These are phyloP conservation scores for Mollisiaceae sp. DNA, from an alignment of 2,329 filamentous ascomycete genomes.

Conservation along the genomic window DNA sequence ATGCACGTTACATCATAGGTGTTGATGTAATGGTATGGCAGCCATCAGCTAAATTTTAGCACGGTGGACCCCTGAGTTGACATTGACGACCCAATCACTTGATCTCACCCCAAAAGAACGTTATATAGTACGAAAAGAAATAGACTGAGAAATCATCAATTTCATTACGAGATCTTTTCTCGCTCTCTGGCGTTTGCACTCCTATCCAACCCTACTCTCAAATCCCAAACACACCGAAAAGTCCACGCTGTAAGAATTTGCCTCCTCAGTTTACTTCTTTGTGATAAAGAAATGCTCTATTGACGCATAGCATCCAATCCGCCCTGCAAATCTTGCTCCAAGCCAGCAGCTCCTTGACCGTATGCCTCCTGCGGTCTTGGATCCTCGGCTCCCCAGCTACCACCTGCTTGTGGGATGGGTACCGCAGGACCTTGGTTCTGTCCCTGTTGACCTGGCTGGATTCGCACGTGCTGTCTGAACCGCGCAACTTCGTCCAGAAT, in stretches of 20 bases:
- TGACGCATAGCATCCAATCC: slow-evolving; percentile 40
- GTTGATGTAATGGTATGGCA: slow-evolving; percentile 12
- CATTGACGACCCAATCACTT: not conserved
- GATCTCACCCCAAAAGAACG: not conserved
- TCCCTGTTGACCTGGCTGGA: slow-evolving; percentile 42
- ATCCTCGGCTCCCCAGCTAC: slow-evolving; percentile 42
- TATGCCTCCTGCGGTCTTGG: slow-evolving; percentile 44
- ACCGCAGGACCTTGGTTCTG: slow-evolving; percentile 37
- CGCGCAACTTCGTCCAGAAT: slow-evolving; percentile 92
- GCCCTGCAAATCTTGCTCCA: slow-evolving; percentile 45
- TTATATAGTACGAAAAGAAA: not conserved
- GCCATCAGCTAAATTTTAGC: not conserved
- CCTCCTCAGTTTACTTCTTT: not conserved
- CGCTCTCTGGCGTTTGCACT: slow-evolving; percentile 14
- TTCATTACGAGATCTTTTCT: slow-evolving; percentile 29
- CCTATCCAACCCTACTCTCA: slow-evolving; percentile 6
- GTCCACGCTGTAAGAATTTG: slow-evolving; percentile 9
- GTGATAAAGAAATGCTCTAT: slow-evolving; percentile 11
- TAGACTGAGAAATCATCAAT: slow-evolving; percentile 20
- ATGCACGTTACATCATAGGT: slow-evolving; percentile 15
- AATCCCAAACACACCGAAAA: slow-evolving; percentile 10
- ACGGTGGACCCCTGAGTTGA: not conserved
- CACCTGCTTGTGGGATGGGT: slow-evolving; percentile 42
- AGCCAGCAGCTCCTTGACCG: slow-evolving; percentile 38
- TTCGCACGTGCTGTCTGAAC: slow-evolving; percentile 68